Base-by-base conservation (phyloP, 345 rosid genomes). In the Populus nigra region DNA sequence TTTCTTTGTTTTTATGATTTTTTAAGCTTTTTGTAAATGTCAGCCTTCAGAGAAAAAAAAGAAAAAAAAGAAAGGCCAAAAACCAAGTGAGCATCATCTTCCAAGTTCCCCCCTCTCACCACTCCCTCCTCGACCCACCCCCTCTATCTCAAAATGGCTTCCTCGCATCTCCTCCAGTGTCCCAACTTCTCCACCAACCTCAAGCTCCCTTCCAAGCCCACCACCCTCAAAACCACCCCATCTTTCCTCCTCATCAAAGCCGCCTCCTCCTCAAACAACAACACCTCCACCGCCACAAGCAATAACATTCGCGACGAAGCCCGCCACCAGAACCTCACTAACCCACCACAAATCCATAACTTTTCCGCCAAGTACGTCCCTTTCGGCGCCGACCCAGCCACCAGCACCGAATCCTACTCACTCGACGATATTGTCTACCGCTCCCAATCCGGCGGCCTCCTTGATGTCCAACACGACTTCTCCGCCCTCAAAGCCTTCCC, bases 281-380 rank as follows among this genome's bases (percentile, higher is more conserved):
- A 81, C 35, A 15, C 69, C 82, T 20, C 76, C 71, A 49, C 41
- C 65, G 27, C 20, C 47, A 72, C 69, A 67, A 80, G 75, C 12
- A 69, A 31, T 81, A 85, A 77, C 81, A 86, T 88, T 72, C 83
- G 90, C n/a, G 90, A 89, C 35, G 88, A 87, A 71, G 90, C 92
- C 8, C 92, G 90, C 65, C 85, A 80, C 71, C 83, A 70, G 53
- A 81, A 79, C 78, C 74, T 73, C 68, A 6, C 63, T 23, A 53
- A 70, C 82, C 80, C 80, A 29, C 77, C 59, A 31, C 72, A 69
- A 3, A n/a, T 38, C 53, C 70, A 73, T 38, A 77, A 76, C 39
- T 83, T 89, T 73, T 79, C 91, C 59, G 91, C 93, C 13, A 87
- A 86, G 73, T 90, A 88, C 78, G 89, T 90, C 2, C 93, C 91